These are phyloP conservation scores for Aspergillus sergii DNA, from an alignment of 2,329 filamentous ascomycete genomes.

Conservation along the genomic window DNA sequence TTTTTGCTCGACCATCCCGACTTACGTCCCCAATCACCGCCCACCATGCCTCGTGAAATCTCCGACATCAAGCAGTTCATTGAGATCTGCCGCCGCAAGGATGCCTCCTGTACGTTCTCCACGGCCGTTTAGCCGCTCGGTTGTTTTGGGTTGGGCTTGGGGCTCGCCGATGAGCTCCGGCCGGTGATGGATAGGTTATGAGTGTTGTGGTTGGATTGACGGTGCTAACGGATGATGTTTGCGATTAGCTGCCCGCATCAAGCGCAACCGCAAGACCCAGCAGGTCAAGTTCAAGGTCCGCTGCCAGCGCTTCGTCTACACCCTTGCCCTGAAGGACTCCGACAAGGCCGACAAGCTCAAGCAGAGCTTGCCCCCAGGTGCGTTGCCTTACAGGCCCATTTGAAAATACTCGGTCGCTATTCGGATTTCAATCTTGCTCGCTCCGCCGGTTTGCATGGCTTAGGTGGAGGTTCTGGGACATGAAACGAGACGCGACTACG, in stretches of 20 bases:
- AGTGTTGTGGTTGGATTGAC: conserved; percentile 2
- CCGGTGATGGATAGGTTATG: not conserved
- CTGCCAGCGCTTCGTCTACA: conserved; percentile 95
- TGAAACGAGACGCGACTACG: not conserved
- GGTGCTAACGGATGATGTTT: conserved; percentile 23
- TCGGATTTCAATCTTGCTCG: not conserved
- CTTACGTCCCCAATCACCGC: conserved; percentile 37
- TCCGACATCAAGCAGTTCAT: conserved; percentile 99
- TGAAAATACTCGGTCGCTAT: not conserved
- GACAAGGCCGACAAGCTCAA: conserved; percentile 99
- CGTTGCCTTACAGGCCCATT: conserved; percentile 43
- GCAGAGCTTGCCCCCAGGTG: conserved; percentile 98
- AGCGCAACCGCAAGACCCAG: conserved; percentile 89
- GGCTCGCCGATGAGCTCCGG: conserved; percentile 2
- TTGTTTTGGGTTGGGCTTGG: not conserved
- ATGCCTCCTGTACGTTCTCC: conserved; percentile 88
- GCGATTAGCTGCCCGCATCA: conserved; percentile 78
- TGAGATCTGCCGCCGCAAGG: conserved; percentile 99
- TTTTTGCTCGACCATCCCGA: conserved; percentile 14
- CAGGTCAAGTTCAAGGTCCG: conserved; percentile 99
- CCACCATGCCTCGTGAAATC: conserved; percentile 97
- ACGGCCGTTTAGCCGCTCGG: not conserved
- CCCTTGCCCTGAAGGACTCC: conserved; percentile 94
- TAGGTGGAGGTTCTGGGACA: not conserved
- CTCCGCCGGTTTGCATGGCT: not conserved